These are phyloP conservation scores for Eimeria acervulina DNA, from an alignment of 169 alveolate species.

Conservation along the genomic window DNA sequence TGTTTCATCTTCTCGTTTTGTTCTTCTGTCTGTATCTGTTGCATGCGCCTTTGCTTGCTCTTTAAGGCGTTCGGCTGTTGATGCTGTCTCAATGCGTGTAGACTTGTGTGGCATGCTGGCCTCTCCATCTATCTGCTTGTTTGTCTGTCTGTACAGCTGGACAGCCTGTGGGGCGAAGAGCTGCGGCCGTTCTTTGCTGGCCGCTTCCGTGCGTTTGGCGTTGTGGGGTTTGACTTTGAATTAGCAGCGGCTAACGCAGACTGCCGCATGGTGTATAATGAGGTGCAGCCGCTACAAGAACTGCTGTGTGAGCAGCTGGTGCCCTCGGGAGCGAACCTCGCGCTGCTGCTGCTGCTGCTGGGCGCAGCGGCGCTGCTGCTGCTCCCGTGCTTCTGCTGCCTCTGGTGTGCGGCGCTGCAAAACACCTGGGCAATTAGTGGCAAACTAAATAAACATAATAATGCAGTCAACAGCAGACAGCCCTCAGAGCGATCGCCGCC, in stretches of 20 bases:
- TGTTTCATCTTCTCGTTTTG: no score
- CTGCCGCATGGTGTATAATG: slow-evolving; percentile 30
- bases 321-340: neutral
- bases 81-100: no score
- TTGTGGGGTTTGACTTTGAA: neutral
- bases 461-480: neutral
- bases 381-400: slow-evolving; percentile 46
- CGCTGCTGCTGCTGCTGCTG: slow-evolving; percentile 49
- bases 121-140: no score
- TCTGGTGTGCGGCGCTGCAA: slow-evolving; percentile 30
- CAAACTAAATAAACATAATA: neutral
- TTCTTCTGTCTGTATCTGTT: no score
- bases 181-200: neutral
- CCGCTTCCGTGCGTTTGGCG: neutral
- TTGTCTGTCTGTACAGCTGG: slow-evolving; percentile 61
- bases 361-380: slow-evolving; percentile 59
- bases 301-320: slow-evolving; percentile 28
- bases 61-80: no score
- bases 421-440: neutral
- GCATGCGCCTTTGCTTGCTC: no score
- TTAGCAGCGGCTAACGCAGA: neutral
- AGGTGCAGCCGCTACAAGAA: slow-evolving; percentile 48
- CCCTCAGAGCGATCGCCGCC: neutral
- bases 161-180: slow-evolving; percentile 25
- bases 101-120: no score